Base-by-base conservation (phyloP, 768 basidiomycete species). In the Lactarius hengduanensis region DNA sequence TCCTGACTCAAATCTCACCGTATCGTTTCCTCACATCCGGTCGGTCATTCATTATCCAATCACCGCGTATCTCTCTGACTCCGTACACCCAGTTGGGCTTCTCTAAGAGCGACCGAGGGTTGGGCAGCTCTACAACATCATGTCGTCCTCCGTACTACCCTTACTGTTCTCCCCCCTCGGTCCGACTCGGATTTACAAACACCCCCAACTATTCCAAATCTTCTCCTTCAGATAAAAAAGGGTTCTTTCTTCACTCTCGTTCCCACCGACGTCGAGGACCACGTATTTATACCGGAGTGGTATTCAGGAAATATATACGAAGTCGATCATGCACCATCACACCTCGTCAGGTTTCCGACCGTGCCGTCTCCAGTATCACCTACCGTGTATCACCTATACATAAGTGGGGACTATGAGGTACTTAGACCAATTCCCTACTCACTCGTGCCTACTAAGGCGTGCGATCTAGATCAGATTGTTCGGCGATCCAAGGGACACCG, bases 81-180 rank as follows among this genome's bases (percentile, higher is more conserved):
- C 18, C 2, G 40, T 43, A n/a, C 26, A 16, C 32, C 13, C 70
- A 91, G 91, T 54, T 94, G 92, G 94, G 75, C 82, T 36, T 79
- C 82, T 59, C 80, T 95, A 62, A 86, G 92, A 15, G 79, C 82
- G 30, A 87, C 88, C 2, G 90, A 93, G 76, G 94, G 94, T 15
- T 95, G 94, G 94, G 89, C 92, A 28, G 88, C 85, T 26, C 77
- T 95, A 20, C 94, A 96, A 75, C 90, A 93, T 71, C 86, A 93
- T 71, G 81, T 84, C 9, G 77, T 94, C 36, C 80, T 95, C 20
- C 86, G 84, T 41, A 84, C 89, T 0, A 83, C 81, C 11, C 65
- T 95, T 5, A 87, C 82, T 2, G 67, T 94, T 20, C 76, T 80
- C 58, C 85, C 87, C 13, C 83, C 83, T 9, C 32, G 62, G 22